These are phyloP conservation scores for Liquidambar formosana DNA, from an alignment of 164 flowering plant species.

Conservation along the genomic window DNA sequence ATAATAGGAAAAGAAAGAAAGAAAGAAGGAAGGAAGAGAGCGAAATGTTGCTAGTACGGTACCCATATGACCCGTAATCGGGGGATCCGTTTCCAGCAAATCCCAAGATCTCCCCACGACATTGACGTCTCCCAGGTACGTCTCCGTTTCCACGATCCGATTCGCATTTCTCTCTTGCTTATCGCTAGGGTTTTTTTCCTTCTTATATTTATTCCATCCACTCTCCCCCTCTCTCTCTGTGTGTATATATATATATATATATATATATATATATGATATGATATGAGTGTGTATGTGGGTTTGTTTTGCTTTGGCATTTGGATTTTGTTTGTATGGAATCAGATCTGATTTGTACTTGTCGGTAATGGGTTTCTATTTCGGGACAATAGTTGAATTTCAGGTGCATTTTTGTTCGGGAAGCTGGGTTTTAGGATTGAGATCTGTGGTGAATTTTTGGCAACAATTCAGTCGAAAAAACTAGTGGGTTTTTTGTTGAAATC, in stretches of 20 bases:
- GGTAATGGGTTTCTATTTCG: slow-evolving; percentile 3
- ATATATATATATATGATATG: not conserved
- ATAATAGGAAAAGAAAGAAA: not conserved
- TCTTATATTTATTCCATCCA: not conserved
- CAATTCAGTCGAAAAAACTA: not conserved
- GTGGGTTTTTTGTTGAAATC: slow-evolving; percentile 1
- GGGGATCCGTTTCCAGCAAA: slow-evolving; percentile 19
- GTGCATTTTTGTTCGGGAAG: slow-evolving; percentile 13
- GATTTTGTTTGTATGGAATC: slow-evolving; percentile 12
- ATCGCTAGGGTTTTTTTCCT: not conserved
- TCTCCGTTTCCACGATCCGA: slow-evolving; percentile 20
- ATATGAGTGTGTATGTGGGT: not conserved
- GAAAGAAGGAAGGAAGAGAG: not conserved
- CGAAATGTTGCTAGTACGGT: slow-evolving; percentile 23
- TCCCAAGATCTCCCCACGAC: slow-evolving; percentile 26
- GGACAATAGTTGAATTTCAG: not conserved
- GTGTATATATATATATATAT: no score
- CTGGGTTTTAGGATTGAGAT: slow-evolving; percentile 23
- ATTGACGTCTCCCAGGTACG: slow-evolving; percentile 18
- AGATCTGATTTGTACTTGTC: slow-evolving; percentile 26
- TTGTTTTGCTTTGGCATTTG: slow-evolving; percentile 12
- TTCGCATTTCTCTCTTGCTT: slow-evolving; percentile 8
- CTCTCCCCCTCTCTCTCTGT: no score
- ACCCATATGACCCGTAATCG: slow-evolving; percentile 10
- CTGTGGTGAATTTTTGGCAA: slow-evolving; percentile 6